These are phyloP conservation scores for Galeopsis tetrahit DNA, from an alignment of 257 asterid species.

Conservation along the genomic window DNA sequence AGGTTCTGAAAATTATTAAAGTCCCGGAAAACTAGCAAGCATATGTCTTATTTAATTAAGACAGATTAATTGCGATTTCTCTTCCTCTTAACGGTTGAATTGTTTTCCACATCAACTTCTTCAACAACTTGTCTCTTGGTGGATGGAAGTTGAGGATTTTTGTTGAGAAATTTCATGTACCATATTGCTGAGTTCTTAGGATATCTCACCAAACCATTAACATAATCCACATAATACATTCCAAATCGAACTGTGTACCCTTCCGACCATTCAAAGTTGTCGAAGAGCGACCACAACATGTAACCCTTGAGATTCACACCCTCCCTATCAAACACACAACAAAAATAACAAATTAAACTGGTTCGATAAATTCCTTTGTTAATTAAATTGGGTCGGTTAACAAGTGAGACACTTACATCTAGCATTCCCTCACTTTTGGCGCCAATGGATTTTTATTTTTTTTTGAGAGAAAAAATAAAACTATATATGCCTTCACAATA, in stretches of 20 bases:
- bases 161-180: slow-evolving; percentile 34
- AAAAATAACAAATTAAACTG: neutral
- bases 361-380: too few relatives aligned
- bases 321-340: neutral
- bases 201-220: slow-evolving; percentile 19
- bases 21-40: neutral
- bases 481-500: too few relatives aligned
- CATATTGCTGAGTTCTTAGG: slow-evolving; percentile 31
- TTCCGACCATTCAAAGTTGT: slow-evolving; percentile 31
- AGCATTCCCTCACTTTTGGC: too few relatives aligned
- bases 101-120: neutral
- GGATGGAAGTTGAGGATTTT: neutral
- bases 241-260: slow-evolving; percentile 36
- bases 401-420: too few relatives aligned
- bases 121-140: slow-evolving; percentile 2
- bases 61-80: neutral
- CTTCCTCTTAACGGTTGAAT: neutral
- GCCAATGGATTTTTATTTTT: too few relatives aligned
- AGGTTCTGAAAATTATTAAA: too few relatives aligned
- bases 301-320: slow-evolving; percentile 22
- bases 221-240: slow-evolving; percentile 26
- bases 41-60: neutral
- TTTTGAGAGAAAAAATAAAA: too few relatives aligned
- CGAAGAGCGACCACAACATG: slow-evolving; percentile 30
- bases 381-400: too few relatives aligned